These are phyloP conservation scores for Diplotaxis tenuifolia DNA, from an alignment of 345 rosid genomes.

Conservation along the genomic window DNA sequence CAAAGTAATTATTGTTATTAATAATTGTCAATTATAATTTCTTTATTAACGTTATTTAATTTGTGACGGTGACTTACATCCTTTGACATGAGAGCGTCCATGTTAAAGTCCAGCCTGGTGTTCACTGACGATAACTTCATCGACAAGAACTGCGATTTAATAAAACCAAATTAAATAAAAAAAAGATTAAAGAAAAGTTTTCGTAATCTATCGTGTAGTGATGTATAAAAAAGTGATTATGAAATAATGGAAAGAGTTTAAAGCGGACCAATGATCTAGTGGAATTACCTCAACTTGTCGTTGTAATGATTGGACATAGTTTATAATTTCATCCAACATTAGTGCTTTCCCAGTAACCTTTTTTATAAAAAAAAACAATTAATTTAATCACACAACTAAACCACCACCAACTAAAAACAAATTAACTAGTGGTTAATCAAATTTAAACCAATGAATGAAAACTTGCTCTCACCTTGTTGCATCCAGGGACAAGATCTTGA, in stretches of 20 bases:
- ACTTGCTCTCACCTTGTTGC: slow-evolving; percentile 66
- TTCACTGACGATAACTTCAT: slow-evolving; percentile 92
- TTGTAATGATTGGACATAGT: slow-evolving; percentile 89
- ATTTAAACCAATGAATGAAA: not conserved
- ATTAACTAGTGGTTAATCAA: not conserved
- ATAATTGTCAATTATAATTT: slow-evolving; percentile 4
- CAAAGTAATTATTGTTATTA: slow-evolving; percentile 1
- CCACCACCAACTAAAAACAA: not conserved
- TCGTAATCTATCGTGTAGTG: not conserved
- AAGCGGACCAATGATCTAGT: slow-evolving; percentile 17
- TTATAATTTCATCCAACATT: slow-evolving; percentile 90
- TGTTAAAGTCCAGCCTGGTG: slow-evolving; percentile 67
- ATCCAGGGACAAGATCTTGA: slow-evolving; percentile 95
- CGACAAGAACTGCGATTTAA: slow-evolving; percentile 67
- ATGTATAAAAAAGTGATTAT: slow-evolving; percentile 29
- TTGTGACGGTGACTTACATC: slow-evolving; percentile 60
- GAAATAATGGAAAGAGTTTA: slow-evolving; percentile 19
- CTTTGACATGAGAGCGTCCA: slow-evolving; percentile 57
- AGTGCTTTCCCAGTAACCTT: slow-evolving; percentile 87
- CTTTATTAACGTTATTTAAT: not conserved
- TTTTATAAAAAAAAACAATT: not conserved
- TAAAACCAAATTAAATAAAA: not conserved
- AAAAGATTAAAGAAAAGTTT: not conserved
- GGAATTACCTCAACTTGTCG: slow-evolving; percentile 84
- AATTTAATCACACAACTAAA: slow-evolving; percentile 1